Evolutionary conservation across 371 early-diverging fungal species (phyloP).

Genomic region (Apophysomyces variabilis): DNA sequence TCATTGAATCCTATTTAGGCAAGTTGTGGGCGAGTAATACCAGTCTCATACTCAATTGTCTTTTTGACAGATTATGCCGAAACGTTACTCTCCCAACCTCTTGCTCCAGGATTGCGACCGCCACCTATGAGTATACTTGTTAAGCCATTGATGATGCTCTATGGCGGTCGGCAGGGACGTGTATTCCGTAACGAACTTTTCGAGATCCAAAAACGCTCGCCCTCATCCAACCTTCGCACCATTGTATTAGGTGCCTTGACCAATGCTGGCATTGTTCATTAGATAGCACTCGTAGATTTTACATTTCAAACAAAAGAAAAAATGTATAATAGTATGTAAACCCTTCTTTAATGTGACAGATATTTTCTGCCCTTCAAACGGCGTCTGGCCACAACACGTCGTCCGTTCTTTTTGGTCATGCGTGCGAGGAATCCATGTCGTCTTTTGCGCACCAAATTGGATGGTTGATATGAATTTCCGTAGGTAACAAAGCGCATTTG

Average conservation of each 20-base stretch:
- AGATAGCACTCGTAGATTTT: background rate
- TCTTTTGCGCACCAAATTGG: slow-evolving; percentile 87
- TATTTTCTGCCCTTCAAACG: slow-evolving; percentile 85
- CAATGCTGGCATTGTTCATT: slow-evolving; percentile 16
- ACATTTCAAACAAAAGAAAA: slow-evolving; percentile 3
- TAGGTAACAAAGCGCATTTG: slow-evolving; percentile 78
- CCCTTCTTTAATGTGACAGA: slow-evolving; percentile 71
- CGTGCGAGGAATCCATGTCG: slow-evolving; percentile 91
- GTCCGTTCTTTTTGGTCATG: slow-evolving; percentile 78
- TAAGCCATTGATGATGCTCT: slow-evolving; percentile 42
- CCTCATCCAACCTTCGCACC: slow-evolving; percentile 14
- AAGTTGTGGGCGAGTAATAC: background rate
- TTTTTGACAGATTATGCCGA: slow-evolving; percentile 31
- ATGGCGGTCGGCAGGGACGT: slow-evolving; percentile 34
- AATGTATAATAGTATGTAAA: background rate
- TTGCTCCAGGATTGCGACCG: slow-evolving; percentile 20
- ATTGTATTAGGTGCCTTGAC: slow-evolving; percentile 24
- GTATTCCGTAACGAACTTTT: slow-evolving; percentile 35
- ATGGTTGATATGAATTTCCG: slow-evolving; percentile 94
- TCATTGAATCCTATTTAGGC: slow-evolving; percentile 51
- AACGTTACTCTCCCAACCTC: slow-evolving; percentile 18
- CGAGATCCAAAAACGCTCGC: slow-evolving; percentile 13
- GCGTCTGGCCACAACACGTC: slow-evolving; percentile 76
- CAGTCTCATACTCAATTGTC: background rate
- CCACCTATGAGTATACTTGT: slow-evolving; percentile 42